phyloP scores from a whole-genome alignment of 352 stramenopile species.

The Globisporangium polare region DNA sequence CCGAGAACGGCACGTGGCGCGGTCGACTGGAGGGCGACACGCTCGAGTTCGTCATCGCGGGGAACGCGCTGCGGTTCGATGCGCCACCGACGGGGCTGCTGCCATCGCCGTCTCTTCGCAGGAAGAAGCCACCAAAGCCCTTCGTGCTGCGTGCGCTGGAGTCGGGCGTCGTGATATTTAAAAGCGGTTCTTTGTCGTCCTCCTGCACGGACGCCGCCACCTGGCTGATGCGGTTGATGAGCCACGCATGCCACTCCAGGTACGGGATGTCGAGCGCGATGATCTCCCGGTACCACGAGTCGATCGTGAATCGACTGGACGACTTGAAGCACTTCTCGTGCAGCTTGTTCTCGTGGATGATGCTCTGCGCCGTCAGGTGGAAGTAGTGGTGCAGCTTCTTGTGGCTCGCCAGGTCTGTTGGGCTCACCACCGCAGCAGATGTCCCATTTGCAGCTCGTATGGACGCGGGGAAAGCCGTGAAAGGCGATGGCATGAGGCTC shows the following conservation, averaged over 20 bases:
- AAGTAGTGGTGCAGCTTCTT: conserved; percentile 88
- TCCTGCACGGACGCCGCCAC: conserved; percentile 49
- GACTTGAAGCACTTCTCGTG: conserved; percentile 76
- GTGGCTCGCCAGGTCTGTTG: conserved; percentile 67
- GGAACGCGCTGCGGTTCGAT: neutral
- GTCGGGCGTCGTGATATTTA: conserved; percentile 8
- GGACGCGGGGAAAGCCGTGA: conserved; percentile 32
- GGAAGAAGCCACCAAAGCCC: conserved; percentile 10
- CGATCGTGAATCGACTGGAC: conserved; percentile 79
- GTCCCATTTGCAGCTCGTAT: conserved; percentile 28
- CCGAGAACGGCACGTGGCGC: conserved; percentile 46
- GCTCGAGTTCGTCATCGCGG: conserved; percentile 4
- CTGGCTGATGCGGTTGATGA: conserved; percentile 76
- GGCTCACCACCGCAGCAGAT: conserved; percentile 32
- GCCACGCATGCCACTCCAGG: conserved; percentile 77
- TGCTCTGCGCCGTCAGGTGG: conserved; percentile 79
- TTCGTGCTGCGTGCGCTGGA: neutral
- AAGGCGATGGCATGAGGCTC: conserved; percentile 20
- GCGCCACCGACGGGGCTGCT: conserved; percentile 2
- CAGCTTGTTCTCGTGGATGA: conserved; percentile 84
- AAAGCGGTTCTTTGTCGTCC: conserved; percentile 18
- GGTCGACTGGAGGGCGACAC: conserved; percentile 8
- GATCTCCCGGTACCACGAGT: conserved; percentile 82
- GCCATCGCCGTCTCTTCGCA: conserved; percentile 5
- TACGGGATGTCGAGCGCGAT: conserved; percentile 67